These are phyloP conservation scores for Penicillium argentinense DNA, from an alignment of 495 filamentous ascomycete species.

Conservation along the genomic window DNA sequence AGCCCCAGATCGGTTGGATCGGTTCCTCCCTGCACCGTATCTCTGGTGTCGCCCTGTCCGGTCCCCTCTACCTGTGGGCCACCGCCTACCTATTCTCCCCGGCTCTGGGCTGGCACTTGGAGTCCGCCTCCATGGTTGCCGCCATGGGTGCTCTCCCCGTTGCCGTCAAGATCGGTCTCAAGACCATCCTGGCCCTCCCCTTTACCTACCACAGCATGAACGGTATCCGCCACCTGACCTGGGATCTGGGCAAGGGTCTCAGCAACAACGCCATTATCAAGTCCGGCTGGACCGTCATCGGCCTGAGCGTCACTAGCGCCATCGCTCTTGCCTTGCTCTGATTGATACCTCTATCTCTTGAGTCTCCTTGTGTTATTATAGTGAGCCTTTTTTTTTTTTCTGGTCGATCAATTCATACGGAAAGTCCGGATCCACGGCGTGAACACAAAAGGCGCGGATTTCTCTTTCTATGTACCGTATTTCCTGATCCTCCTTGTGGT, in stretches of 20 bases:
- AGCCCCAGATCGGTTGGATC: constrained; percentile 84
- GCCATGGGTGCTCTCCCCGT: constrained; percentile 72
- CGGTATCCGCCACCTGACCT: constrained; percentile 85
- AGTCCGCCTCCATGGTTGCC: constrained; percentile 74
- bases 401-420: constrained; percentile 25
- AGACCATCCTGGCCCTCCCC: constrained; percentile 71
- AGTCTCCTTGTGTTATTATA: constrained; percentile 45
- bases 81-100: constrained; percentile 82
- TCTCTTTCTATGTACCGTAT: constrained; percentile 13
- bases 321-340: constrained; percentile 59
- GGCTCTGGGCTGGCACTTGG: constrained; percentile 79
- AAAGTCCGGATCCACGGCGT: constrained; percentile 24
- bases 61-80: constrained; percentile 79
- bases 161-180: constrained; percentile 66
- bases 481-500: constrained; percentile 1
- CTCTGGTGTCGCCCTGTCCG: constrained; percentile 71
- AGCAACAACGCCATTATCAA: constrained; percentile 68
- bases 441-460: constrained; percentile 24
- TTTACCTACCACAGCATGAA: constrained; percentile 88
- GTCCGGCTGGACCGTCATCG: constrained; percentile 75
- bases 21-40: constrained; percentile 73
- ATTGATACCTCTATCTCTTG: constrained; percentile 26
- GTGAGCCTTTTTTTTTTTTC: constrained; percentile 13
- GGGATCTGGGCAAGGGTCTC: constrained; percentile 74
- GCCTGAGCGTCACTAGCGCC: constrained; percentile 61